Base-by-base conservation (phyloP, 2,329 filamentous ascomycete genomes). In the Akanthomyces muscarius region DNA sequence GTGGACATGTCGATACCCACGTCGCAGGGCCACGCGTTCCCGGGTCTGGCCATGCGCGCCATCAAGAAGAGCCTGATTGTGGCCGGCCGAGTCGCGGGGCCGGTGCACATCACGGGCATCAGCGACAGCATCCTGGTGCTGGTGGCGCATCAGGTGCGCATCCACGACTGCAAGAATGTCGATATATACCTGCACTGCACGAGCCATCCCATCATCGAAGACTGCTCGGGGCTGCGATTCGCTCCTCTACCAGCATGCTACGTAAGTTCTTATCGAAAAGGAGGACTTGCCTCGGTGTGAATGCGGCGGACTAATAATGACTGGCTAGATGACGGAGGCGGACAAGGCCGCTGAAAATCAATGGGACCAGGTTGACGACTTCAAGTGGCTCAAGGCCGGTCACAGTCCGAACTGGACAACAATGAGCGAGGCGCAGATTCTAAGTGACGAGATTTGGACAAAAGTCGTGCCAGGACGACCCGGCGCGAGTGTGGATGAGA, bases 281-380 rank as follows among this genome's bases (percentile, higher is more conserved):
- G 25, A 11, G 25, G 25, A 30, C 13, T 16, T 33, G 3, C n/a
- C 23, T 41, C 14, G 14, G 21, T 8, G 2, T 18, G 21, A 23
- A 25, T 33, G 18, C 42, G 7, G 33, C 21, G n/a, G 28, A 66
- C 65, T 54, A 16, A 30, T 54, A 16, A 30, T 44, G 3, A 21
- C 13, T 30, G 33, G 66, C 54, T 54, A 73, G 70, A 63, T 65
- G 48, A 70, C 67, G 7, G 70, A 72, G 36, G 69, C 70, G 5
- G 74, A 76, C n/a, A 57, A 68, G 44, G 52, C 65, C 6, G 67
- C 71, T 4, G 76, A 76, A 63, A 94, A 96, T 72, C 85, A 89
- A 69, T 99, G 92, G 91, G 84, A 93, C 69, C 87, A 95, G 70
- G 90, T 98, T 18, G 91, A 98, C 74, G 95, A 99, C 74, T 99